Evolutionary conservation across 306 rosid species (phyloP).

Genomic region (Macrotyloma uniflorum): DNA sequence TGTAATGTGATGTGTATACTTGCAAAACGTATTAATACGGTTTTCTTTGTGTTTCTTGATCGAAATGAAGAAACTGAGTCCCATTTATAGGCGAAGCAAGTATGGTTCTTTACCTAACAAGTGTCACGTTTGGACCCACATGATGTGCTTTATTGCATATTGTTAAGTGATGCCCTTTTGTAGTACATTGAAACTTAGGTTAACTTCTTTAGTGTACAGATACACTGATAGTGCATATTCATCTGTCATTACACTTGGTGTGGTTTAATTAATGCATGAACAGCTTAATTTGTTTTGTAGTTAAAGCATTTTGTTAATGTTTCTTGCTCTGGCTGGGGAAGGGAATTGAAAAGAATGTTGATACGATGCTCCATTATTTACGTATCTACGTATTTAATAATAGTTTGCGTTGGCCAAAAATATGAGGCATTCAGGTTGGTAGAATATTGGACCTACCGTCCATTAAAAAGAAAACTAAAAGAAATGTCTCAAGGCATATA

Average conservation of each 20-base stretch:
- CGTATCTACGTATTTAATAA: conserved; percentile 5
- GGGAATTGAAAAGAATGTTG: neutral
- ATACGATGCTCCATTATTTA: conserved; percentile 6
- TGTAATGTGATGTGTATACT: neutral
- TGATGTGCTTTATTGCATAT: neutral
- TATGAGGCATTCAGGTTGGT: neutral
- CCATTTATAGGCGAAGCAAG: conserved; percentile 27
- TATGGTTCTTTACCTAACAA: conserved; percentile 35
- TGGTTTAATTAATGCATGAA: conserved; percentile 13
- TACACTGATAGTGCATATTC: neutral
- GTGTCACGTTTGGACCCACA: neutral
- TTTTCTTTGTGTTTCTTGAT: conserved; percentile 25
- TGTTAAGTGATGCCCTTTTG: neutral
- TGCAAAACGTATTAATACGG: neutral
- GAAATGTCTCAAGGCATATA: neutral
- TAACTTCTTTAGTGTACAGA: neutral
- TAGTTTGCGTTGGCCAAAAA: neutral
- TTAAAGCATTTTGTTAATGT: neutral
- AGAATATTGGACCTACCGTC: conserved; percentile 11
- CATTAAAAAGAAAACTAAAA: neutral
- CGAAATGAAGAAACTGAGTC: neutral
- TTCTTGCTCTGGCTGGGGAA: neutral
- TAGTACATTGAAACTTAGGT: neutral
- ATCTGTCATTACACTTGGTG: neutral
- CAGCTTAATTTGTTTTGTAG: neutral